phyloP scores from a whole-genome alignment of 2,329 filamentous ascomycete genomes.

The Aspergillus fructus region DNA sequence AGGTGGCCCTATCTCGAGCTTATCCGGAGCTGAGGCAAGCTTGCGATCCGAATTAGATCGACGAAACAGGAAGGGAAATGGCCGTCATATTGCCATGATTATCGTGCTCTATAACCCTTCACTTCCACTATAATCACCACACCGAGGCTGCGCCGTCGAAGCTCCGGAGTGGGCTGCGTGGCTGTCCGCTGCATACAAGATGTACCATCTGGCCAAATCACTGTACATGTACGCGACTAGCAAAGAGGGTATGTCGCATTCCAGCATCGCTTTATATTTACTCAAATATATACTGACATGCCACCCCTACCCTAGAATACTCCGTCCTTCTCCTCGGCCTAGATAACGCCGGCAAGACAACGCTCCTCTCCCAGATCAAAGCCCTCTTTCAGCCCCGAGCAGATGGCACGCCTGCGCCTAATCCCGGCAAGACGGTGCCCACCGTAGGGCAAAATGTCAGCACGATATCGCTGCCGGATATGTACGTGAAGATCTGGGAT shows the following conservation, averaged over 20 bases:
- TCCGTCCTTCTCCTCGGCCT: constrained; percentile 95
- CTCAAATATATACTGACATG: background rate
- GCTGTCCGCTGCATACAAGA: constrained; percentile 42
- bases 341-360: constrained; percentile 98
- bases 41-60: background rate
- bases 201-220: constrained; percentile 96
- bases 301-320: constrained; percentile 65
- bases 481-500: constrained; percentile 99
- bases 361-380: constrained; percentile 95
- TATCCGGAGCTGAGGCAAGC: background rate
- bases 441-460: constrained; percentile 97
- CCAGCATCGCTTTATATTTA: background rate
- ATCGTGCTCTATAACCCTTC: constrained; percentile 4
- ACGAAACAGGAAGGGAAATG: constrained; percentile 2
- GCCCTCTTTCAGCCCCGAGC: constrained; percentile 64
- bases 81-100: constrained; percentile 24
- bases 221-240: constrained; percentile 93
- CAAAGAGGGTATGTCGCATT: constrained; percentile 72
- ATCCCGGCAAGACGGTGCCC: constrained; percentile 82
- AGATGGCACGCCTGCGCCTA: constrained; percentile 46
- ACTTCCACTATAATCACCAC: constrained; percentile 14
- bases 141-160: constrained; percentile 17
- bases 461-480: constrained; percentile 83
- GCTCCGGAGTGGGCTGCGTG: constrained; percentile 12
- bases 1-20: constrained; percentile 2